Evolutionary conservation across 148 eudicot species (phyloP).

Genomic region (Arctostaphylos glauca): DNA sequence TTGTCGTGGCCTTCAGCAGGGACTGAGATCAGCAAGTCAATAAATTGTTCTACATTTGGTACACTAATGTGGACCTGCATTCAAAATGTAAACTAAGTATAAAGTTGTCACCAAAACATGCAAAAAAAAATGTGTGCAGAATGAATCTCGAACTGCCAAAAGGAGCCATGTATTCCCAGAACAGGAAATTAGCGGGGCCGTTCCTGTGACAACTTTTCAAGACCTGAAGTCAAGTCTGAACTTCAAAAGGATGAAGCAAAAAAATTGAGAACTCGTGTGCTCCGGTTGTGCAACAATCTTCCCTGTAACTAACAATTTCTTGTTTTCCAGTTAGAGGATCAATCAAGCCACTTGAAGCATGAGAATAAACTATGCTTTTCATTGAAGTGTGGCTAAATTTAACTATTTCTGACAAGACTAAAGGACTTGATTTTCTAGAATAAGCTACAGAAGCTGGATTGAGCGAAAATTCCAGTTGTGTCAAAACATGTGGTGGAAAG

Average conservation of each 20-base stretch:
- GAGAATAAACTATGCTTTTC: background rate
- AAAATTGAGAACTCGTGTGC: background rate
- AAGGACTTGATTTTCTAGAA: background rate
- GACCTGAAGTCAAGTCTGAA: background rate
- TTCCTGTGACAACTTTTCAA: background rate
- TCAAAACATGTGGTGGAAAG: background rate
- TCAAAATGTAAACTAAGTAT: background rate
- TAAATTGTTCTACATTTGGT: slow-evolving; percentile 84
- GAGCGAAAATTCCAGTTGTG: background rate
- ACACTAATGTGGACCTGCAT: slow-evolving; percentile 86
- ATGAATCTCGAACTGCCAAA: background rate
- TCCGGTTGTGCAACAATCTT: background rate
- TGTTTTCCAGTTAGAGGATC: background rate
- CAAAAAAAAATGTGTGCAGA: background rate
- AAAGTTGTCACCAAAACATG: background rate
- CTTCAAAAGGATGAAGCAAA: background rate
- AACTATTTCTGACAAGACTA: background rate
- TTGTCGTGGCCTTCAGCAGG: slow-evolving; percentile 66
- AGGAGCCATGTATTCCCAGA: slow-evolving; percentile 1
- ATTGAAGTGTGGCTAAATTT: background rate
- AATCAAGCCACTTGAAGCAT: background rate
- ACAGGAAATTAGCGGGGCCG: background rate
- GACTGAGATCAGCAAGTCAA: slow-evolving; percentile 69
- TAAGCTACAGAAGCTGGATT: background rate
- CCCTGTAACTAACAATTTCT: background rate